Conservation (phyloP, 768 basidiomycete species). For the Ephemerocybe angulata region DNA sequence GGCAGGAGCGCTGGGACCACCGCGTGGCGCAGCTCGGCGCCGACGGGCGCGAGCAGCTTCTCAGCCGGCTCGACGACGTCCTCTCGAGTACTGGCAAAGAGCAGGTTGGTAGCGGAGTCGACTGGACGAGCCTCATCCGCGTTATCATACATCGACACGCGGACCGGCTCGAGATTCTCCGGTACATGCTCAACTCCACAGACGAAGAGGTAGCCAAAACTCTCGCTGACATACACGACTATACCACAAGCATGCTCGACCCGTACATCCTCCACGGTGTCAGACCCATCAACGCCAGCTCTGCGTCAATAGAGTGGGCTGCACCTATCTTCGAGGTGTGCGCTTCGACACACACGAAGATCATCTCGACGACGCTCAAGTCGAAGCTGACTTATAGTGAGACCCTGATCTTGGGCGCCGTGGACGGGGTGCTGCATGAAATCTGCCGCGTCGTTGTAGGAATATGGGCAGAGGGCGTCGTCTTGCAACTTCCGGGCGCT, state of each 20-base stretch:
- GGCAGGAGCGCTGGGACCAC: constrained; percentile 32
- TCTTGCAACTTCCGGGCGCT: constrained; percentile 21
- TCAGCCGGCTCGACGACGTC: constrained; percentile 22
- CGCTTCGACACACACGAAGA: constrained; percentile 28
- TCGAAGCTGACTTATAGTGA: constrained; percentile 27
- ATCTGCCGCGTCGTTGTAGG: constrained; percentile 2
- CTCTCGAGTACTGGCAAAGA: constrained; percentile 12
- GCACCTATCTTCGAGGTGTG: constrained; percentile 30
- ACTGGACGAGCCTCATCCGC: constrained; percentile 39
- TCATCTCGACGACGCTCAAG: constrained; percentile 9
- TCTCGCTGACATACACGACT: constrained; percentile 22
- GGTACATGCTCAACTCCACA: constrained; percentile 29
- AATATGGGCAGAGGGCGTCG: constrained; percentile 44
- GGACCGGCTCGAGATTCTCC: constrained; percentile 38
- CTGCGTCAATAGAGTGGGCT: constrained; percentile 28
- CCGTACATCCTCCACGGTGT: constrained; percentile 14
- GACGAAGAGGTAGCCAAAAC: constrained; percentile 8
- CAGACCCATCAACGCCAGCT: constrained; percentile 10
- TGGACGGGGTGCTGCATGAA: constrained; percentile 1
- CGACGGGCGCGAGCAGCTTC: constrained; percentile 23
- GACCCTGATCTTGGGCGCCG: constrained; percentile 23
- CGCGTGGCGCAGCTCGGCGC: constrained; percentile 29
- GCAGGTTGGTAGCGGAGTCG: constrained; percentile 27
- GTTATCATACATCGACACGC: constrained; percentile 40
- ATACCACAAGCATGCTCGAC: constrained; percentile 27